Percentiles rank a stretch among this genome's conserved stretches.
phyloP scores from a whole-genome alignment of 2,329 filamentous ascomycete genomes.

The Cladosporium sphaerospermum region DNA sequence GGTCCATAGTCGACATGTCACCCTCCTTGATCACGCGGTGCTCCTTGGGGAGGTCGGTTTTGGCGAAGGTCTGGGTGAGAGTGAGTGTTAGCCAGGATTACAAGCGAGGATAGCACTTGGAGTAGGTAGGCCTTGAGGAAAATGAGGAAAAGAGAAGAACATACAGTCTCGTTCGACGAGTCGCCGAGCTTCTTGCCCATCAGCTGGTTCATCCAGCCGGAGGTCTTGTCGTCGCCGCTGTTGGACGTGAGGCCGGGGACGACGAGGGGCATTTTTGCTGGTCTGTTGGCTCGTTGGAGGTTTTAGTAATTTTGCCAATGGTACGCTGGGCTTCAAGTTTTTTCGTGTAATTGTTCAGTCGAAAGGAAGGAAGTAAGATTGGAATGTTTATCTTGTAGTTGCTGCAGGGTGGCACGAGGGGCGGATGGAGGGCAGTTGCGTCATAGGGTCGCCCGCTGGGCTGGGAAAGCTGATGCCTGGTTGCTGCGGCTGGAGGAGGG shows the following conservation, averaged over 20 bases:
- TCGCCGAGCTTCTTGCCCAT: conserved; percentile 49
- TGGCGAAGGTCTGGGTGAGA: conserved; percentile 41
- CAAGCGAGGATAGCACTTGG: neutral
- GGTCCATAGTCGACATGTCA: conserved; percentile 42
- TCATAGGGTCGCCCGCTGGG: too few species aligned
- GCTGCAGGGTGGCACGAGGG: too few species aligned
- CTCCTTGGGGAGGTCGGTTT: conserved; percentile 42
- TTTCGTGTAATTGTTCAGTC: too few species aligned
- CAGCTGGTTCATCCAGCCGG: conserved; percentile 43
- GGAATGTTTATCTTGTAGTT: too few species aligned
- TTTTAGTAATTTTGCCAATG: too few species aligned
- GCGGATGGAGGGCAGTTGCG: too few species aligned
- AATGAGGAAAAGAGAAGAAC: conserved; percentile 4
- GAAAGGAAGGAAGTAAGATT: too few species aligned
- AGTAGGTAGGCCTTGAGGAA: neutral
- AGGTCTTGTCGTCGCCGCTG: conserved; percentile 29
- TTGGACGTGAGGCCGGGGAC: conserved; percentile 41
- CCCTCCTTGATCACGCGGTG: conserved; percentile 43
- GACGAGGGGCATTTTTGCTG: conserved; percentile 43
- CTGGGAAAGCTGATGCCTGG: too few species aligned
- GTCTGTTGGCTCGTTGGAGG: neutral
- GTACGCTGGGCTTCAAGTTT: too few species aligned
- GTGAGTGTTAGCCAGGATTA: neutral
- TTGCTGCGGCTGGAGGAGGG: too few species aligned
- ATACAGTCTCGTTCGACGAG: conserved; percentile 38